Percentiles rank a stretch among this genome's conserved stretches.
Evolutionary conservation across 345 rosid species (phyloP).

Genomic region (Sisymbrium irio): DNA sequence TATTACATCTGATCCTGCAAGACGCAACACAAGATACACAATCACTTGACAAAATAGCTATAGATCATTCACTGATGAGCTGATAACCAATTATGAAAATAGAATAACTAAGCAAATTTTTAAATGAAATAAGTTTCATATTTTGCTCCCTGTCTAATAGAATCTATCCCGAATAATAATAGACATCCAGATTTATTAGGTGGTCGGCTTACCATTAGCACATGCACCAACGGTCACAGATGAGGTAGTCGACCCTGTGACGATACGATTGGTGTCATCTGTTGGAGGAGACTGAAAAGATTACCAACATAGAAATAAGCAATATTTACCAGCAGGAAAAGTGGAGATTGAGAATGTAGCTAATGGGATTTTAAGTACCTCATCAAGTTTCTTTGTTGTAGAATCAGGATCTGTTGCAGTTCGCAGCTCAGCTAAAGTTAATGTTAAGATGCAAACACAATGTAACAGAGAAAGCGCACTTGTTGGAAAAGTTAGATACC

Average conservation of each 20-base stretch:
- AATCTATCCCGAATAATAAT: not conserved
- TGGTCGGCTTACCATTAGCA: slow-evolving; percentile 28
- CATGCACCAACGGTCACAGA: slow-evolving; percentile 9
- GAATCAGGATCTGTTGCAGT: slow-evolving; percentile 9
- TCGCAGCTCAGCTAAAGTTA: slow-evolving; percentile 12
- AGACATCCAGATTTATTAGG: not conserved
- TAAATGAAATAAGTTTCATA: not conserved
- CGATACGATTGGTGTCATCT: not conserved
- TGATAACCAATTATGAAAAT: not conserved
- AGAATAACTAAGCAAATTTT: not conserved
- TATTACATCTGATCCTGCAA: slow-evolving; percentile 53
- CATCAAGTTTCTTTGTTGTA: not conserved
- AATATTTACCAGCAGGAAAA: not conserved
- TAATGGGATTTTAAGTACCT: not conserved
- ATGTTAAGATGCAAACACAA: slow-evolving; percentile 20
- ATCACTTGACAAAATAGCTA: not conserved
- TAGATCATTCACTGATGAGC: not conserved
- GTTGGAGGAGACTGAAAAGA: slow-evolving; percentile 26
- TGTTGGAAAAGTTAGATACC: not conserved
- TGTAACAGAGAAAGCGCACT: not conserved
- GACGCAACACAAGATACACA: slow-evolving; percentile 12
- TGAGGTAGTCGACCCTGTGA: not conserved
- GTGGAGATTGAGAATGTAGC: not conserved
- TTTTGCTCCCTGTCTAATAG: not conserved
- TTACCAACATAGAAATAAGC: not conserved